Evolutionary conservation across 768 basidiomycete genomes (phyloP).

Genomic region (Naganishia friedmannii): DNA sequence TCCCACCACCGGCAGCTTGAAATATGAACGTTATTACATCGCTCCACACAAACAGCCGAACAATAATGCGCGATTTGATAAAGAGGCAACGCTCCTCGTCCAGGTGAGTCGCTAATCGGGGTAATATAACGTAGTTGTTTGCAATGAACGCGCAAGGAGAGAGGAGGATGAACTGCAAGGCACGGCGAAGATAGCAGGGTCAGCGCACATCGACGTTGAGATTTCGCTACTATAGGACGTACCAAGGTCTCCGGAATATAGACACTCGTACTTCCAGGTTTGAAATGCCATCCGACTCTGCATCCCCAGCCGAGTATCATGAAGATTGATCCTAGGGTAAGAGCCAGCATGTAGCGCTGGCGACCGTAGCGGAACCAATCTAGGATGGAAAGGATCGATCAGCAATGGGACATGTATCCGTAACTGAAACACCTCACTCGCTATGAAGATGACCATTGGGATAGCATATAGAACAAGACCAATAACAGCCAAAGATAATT

Average conservation of each 20-base stretch:
- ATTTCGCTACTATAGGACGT: background rate
- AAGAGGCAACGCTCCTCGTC: conserved; percentile 42
- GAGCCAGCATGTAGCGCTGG: conserved; percentile 13
- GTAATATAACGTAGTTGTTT: conserved; percentile 48
- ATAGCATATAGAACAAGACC: conserved; percentile 16
- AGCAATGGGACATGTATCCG: background rate
- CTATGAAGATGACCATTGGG: background rate
- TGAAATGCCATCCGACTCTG: conserved; percentile 39
- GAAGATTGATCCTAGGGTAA: conserved; percentile 6
- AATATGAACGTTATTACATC: conserved; percentile 50
- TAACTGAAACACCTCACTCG: conserved; percentile 1
- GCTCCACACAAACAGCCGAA: conserved; percentile 46
- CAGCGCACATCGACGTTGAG: background rate
- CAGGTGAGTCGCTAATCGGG: conserved; percentile 42
- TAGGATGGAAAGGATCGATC: background rate
- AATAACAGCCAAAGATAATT: background rate
- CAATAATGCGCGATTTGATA: conserved; percentile 39
- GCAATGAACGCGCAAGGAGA: conserved; percentile 51
- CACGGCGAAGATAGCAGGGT: background rate
- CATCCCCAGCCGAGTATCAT: conserved; percentile 45
- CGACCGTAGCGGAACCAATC: background rate
- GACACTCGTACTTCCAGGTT: conserved; percentile 41
- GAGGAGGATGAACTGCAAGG: conserved; percentile 41
- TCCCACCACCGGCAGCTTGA: conserved; percentile 50
- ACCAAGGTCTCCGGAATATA: conserved; percentile 46